These are phyloP conservation scores for Posidonia oceanica DNA, from an alignment of 116 monocot genomes.

Conservation along the genomic window DNA sequence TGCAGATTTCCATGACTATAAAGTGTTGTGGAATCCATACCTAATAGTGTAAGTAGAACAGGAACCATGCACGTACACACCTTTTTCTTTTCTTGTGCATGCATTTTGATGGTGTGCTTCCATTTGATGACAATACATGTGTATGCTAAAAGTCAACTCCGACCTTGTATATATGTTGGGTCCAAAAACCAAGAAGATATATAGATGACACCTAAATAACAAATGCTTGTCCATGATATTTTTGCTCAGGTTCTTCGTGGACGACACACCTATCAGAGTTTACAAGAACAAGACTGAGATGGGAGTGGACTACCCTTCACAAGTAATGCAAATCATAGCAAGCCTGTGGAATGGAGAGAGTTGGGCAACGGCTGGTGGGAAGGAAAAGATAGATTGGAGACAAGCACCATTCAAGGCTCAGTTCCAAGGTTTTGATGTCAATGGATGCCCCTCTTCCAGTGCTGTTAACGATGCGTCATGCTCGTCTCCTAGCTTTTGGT, in stretches of 20 bases:
- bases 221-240: background rate
- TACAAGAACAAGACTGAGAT: slow-evolving; percentile 26
- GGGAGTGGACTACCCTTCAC: slow-evolving; percentile 57
- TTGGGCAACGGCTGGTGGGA: slow-evolving; percentile 59
- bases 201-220: background rate
- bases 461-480: too few relatives aligned
- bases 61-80: background rate
- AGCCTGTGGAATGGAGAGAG: slow-evolving; percentile 68
- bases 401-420: slow-evolving; percentile 46
- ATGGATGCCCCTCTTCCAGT: slow-evolving; percentile 20
- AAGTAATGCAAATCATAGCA: slow-evolving; percentile 64
- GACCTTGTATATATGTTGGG: too few relatives aligned
- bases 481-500: too few relatives aligned
- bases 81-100: background rate
- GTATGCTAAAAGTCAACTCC: background rate
- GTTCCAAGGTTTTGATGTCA: slow-evolving; percentile 47
- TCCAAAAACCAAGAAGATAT: background rate
- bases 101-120: background rate
- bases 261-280: slow-evolving; percentile 49
- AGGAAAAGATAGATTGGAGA: slow-evolving; percentile 43
- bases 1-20: slow-evolving; percentile 44
- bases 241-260: slow-evolving; percentile 53
- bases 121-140: background rate
- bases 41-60: slow-evolving; percentile 33
- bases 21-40: slow-evolving; percentile 53